Percentiles rank a stretch among this genome's conserved stretches.
Conservation (phyloP, 176 grass and related monocot species). For the Musa acuminata region DNA sequence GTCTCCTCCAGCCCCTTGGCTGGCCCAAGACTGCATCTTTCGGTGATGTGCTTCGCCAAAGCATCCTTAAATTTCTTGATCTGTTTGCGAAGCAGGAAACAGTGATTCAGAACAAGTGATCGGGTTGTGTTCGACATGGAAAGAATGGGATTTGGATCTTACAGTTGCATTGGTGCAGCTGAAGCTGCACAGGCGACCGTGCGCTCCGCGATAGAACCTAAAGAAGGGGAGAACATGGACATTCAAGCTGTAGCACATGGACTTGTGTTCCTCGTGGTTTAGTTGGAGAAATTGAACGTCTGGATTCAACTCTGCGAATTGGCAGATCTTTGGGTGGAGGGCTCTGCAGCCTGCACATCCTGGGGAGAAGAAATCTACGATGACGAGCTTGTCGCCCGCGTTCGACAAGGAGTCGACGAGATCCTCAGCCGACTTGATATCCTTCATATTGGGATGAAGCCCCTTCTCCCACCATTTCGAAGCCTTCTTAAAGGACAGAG, state of each 20-base stretch:
- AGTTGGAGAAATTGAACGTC: constrained; percentile 9
- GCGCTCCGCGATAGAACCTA: constrained; percentile 12
- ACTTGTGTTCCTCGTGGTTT: constrained; percentile 12
- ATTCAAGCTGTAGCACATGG: constrained; percentile 15
- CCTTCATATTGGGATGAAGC: constrained; percentile 16
- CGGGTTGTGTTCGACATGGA: background rate
- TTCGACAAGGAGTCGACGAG: constrained; percentile 8
- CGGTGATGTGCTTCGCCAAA: constrained; percentile 10
- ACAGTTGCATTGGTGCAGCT: constrained; percentile 21
- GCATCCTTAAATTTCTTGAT: constrained; percentile 9
- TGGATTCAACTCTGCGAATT: constrained; percentile 7
- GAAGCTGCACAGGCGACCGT: constrained; percentile 11
- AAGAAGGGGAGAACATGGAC: constrained; percentile 14
- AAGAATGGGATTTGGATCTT: background rate
- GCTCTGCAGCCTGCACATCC: constrained; percentile 17
- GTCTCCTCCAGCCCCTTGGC: constrained; percentile 1
- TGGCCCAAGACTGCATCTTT: constrained; percentile 7
- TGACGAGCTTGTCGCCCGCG: constrained; percentile 5
- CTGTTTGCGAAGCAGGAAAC: background rate
- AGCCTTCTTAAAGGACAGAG: constrained; percentile 2
- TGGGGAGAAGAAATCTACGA: constrained; percentile 13
- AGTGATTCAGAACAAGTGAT: background rate
- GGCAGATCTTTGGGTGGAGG: constrained; percentile 18
- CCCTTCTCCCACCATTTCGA: constrained; percentile 13
- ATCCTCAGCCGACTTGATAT: constrained; percentile 10